Evolutionary conservation across 2,329 filamentous ascomycete genomes (phyloP).

Genomic region (Pseudogymnoascus pannorum): DNA sequence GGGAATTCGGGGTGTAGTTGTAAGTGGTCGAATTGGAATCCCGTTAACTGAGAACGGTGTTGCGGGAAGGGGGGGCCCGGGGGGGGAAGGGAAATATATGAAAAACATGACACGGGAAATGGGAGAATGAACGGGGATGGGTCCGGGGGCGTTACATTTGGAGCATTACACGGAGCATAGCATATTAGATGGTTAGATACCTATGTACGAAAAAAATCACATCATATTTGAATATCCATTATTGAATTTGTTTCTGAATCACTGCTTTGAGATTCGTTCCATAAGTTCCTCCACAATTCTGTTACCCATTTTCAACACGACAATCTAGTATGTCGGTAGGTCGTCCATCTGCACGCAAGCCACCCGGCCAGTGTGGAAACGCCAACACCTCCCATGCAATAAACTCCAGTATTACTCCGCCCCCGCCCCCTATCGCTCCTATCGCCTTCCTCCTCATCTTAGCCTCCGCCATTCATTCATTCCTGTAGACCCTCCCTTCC

Average conservation of each 20-base stretch:
- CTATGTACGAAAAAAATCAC: conserved; percentile 3
- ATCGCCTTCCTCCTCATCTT: neutral
- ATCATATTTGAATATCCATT: neutral
- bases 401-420: neutral
- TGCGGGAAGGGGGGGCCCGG: neutral
- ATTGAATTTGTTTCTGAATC: neutral
- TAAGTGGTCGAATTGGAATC: conserved; percentile 47
- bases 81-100: neutral
- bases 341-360: neutral
- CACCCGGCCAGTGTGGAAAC: conserved; percentile 7
- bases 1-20: conserved; percentile 57
- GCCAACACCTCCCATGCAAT: conserved; percentile 8
- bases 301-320: neutral
- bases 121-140: neutral
- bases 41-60: neutral
- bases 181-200: conserved; percentile 1
- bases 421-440: neutral
- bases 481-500: neutral
- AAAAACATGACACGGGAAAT: neutral
- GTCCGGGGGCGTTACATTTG: neutral
- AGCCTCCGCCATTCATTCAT: neutral
- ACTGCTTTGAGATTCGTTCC: neutral
- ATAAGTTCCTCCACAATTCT: neutral
- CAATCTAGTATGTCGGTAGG: conserved; percentile 1
- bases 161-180: neutral